A percentile compares a stretch with the other conserved stretches of the same genome.
These are phyloP conservation scores for Mucor racemosus DNA, from an alignment of 371 early-diverging fungal species.

Conservation along the genomic window DNA sequence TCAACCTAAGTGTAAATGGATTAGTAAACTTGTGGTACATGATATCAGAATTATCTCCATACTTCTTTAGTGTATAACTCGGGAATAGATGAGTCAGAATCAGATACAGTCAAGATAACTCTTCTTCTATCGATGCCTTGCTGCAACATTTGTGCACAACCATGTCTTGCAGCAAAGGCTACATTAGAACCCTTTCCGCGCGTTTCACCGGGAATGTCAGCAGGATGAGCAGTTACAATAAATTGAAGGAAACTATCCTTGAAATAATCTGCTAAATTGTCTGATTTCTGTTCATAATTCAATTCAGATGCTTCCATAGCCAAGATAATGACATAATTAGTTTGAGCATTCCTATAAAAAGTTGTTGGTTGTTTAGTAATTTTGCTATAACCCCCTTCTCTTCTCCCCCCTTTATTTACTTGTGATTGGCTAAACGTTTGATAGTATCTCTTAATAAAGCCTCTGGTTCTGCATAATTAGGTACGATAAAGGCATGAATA, in stretches of 20 bases:
- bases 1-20: slow-evolving; percentile 40
- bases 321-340: slow-evolving; percentile 57
- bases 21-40: too few relatives aligned
- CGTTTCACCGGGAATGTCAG: slow-evolving; percentile 65
- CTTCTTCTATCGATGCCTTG: slow-evolving; percentile 42
- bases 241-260: slow-evolving; percentile 65
- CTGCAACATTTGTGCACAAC: slow-evolving; percentile 30
- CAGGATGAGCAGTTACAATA: slow-evolving; percentile 70
- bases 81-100: slow-evolving; percentile 72
- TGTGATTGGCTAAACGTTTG: slow-evolving; percentile 51
- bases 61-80: slow-evolving; percentile 56
- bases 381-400: background rate
- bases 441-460: slow-evolving; percentile 52
- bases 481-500: slow-evolving; percentile 61
- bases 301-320: slow-evolving; percentile 77
- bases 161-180: slow-evolving; percentile 62
- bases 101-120: slow-evolving; percentile 69
- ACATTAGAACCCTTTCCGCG: slow-evolving; percentile 76
- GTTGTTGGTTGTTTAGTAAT: background rate
- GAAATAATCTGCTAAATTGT: slow-evolving; percentile 52
- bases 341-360: slow-evolving; percentile 39
- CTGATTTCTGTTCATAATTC: slow-evolving; percentile 59
- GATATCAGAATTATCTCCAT: too few relatives aligned
- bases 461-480: slow-evolving; percentile 65
- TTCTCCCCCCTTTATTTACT: slow-evolving; percentile 24